A percentile compares a stretch with the other conserved stretches of the same genome.
Evolutionary conservation across 208 protist species (phyloP).

Genomic region (Trypanosoma avium): DNA sequence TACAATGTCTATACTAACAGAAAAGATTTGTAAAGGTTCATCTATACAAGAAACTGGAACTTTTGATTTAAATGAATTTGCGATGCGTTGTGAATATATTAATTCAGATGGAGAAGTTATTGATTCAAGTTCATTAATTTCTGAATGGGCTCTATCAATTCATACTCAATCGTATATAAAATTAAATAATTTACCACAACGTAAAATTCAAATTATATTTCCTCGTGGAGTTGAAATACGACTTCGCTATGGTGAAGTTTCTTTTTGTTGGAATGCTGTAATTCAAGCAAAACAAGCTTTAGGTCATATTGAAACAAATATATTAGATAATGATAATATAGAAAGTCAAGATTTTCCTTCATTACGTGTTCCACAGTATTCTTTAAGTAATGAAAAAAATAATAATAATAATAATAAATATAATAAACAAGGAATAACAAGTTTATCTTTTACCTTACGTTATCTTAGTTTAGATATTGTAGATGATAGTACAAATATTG

Average conservation of each 20-base stretch:
- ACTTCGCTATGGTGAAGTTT: slow-evolving; percentile 52
- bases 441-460: slow-evolving; percentile 22
- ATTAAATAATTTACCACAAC: not conserved
- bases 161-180: slow-evolving; percentile 4
- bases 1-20: slow-evolving; percentile 9
- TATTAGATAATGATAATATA: slow-evolving; percentile 28
- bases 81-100: slow-evolving; percentile 27
- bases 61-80: slow-evolving; percentile 35
- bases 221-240: slow-evolving; percentile 43
- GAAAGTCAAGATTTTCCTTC: not conserved
- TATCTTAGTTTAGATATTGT: slow-evolving; percentile 40
- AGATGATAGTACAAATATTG: slow-evolving; percentile 38
- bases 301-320: slow-evolving; percentile 36
- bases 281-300: slow-evolving; percentile 38
- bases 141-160: slow-evolving; percentile 29
- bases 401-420: not conserved
- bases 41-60: slow-evolving; percentile 13
- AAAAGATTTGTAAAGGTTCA: slow-evolving; percentile 13
- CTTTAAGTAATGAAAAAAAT: no score
- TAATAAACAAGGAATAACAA: not conserved
- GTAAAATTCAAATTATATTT: slow-evolving; percentile 27
- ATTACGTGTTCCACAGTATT: no score
- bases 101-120: slow-evolving; percentile 3
- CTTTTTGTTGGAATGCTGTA: slow-evolving; percentile 34
- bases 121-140: slow-evolving; percentile 29